These are phyloP conservation scores for Amaranthus tricolor DNA, from an alignment of 179 eudicot genomes.

Conservation along the genomic window DNA sequence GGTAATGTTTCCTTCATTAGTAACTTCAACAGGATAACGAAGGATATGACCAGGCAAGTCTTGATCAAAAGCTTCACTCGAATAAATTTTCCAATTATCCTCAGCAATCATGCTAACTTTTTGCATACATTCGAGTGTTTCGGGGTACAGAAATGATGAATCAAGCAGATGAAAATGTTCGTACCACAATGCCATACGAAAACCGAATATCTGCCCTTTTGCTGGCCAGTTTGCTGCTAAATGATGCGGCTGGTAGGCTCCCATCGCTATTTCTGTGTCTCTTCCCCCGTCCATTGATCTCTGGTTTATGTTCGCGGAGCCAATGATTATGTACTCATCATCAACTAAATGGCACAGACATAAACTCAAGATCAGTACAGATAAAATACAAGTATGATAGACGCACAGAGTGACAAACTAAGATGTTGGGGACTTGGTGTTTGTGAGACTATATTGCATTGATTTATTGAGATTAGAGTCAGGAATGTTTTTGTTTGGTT, in stretches of 20 bases:
- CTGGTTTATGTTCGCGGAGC: constrained; percentile 83
- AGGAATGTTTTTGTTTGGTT: no score
- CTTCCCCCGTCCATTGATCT: constrained; percentile 82
- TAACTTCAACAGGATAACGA: constrained; percentile 49
- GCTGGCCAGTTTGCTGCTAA: constrained; percentile 31
- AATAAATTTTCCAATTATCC: constrained; percentile 45
- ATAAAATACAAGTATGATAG: not conserved
- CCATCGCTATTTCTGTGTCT: constrained; percentile 86
- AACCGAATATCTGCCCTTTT: constrained; percentile 47
- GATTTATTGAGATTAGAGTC: no score
- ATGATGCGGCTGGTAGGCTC: constrained; percentile 67
- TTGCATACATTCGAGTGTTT: constrained; percentile 43
- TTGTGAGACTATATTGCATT: not conserved
- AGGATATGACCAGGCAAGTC: constrained; percentile 66
- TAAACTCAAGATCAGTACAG: not conserved
- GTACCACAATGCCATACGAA: constrained; percentile 64
- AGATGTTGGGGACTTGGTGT: not conserved
- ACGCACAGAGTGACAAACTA: not conserved
- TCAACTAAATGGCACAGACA: constrained; percentile 42
- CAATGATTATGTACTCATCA: constrained; percentile 75
- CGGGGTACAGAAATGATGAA: constrained; percentile 36
- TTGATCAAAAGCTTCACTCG: constrained; percentile 27
- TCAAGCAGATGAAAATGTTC: constrained; percentile 46
- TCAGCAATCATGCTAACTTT: constrained; percentile 42
- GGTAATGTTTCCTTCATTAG: constrained; percentile 35